Conservation (phyloP, 1,284 basidiomycete genomes). For the Taiwanofungus camphoratus region DNA sequence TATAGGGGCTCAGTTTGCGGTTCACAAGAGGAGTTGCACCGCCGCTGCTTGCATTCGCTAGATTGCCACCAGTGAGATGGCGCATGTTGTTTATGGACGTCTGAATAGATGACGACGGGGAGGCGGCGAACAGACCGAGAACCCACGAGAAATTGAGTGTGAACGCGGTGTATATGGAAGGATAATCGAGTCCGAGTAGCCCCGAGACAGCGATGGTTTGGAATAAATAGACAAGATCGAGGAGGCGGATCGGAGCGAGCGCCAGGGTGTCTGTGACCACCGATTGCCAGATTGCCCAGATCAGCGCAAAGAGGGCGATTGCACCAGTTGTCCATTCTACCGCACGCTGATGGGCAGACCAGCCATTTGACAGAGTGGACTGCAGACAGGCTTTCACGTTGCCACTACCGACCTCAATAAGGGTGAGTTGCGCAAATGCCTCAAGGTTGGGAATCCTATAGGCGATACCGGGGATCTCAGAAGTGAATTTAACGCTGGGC, state of each 20-base stretch:
- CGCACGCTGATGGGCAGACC: conserved; percentile 68
- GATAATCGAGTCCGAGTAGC: conserved; percentile 84
- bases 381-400: conserved; percentile 85
- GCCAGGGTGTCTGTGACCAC: conserved; percentile 40
- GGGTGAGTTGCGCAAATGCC: conserved; percentile 78
- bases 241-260: conserved; percentile 48
- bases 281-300: conserved; percentile 68
- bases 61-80: conserved; percentile 70
- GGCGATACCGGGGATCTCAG: conserved; percentile 71
- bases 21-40: conserved; percentile 73
- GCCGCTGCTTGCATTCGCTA: conserved; percentile 52
- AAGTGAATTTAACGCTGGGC: conserved; percentile 43
- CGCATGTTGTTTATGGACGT: conserved; percentile 79
- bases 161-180: conserved; percentile 75
- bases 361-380: conserved; percentile 88
- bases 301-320: conserved; percentile 62
- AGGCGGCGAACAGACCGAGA: conserved; percentile 71
- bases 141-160: conserved; percentile 88
- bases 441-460: conserved; percentile 91
- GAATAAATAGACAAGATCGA: conserved; percentile 79
- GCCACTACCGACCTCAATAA: conserved; percentile 64
- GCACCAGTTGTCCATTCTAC: conserved; percentile 78
- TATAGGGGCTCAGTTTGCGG: conserved; percentile 75
- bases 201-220: conserved; percentile 68
- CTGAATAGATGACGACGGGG: conserved; percentile 57